phyloP scores from a whole-genome alignment of 164 flowering plant genomes.

The Macadamia tetraphylla region DNA sequence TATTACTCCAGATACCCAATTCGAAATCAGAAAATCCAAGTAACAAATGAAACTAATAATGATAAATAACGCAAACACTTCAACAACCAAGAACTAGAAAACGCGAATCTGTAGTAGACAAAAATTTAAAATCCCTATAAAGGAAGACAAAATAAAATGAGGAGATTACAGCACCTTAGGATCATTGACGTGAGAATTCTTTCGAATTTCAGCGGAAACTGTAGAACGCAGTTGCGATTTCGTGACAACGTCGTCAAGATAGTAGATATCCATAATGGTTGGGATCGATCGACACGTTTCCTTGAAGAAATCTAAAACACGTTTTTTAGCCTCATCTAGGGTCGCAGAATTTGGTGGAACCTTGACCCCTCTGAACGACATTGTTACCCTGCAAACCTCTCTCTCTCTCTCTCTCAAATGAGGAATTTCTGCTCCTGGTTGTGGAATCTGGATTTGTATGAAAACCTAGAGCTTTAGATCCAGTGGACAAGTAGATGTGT shows the following conservation, averaged over 20 bases:
- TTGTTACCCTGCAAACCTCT: conserved; percentile 9
- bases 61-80: no score
- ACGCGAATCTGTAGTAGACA: neutral
- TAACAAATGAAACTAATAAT: no score
- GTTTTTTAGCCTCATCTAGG: conserved; percentile 60
- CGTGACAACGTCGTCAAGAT: conserved; percentile 61
- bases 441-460: no score
- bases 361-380: conserved; percentile 54
- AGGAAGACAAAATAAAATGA: neutral
- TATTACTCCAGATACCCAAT: no score
- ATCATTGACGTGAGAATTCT: conserved; percentile 56
- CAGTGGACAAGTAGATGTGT: no score
- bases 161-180: conserved; percentile 44
- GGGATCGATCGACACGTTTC: conserved; percentile 79
- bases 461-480: no score
- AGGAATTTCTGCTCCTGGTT: no score
- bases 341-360: conserved; percentile 78
- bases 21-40: no score
- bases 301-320: conserved; percentile 74
- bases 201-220: conserved; percentile 72
- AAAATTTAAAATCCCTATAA: neutral
- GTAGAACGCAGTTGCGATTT: conserved; percentile 67
- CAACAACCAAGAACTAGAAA: neutral
- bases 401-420: neutral
- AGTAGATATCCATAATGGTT: conserved; percentile 68